These are phyloP conservation scores for Fusarium illudens DNA, from an alignment of 2,329 filamentous ascomycete species.

Conservation along the genomic window DNA sequence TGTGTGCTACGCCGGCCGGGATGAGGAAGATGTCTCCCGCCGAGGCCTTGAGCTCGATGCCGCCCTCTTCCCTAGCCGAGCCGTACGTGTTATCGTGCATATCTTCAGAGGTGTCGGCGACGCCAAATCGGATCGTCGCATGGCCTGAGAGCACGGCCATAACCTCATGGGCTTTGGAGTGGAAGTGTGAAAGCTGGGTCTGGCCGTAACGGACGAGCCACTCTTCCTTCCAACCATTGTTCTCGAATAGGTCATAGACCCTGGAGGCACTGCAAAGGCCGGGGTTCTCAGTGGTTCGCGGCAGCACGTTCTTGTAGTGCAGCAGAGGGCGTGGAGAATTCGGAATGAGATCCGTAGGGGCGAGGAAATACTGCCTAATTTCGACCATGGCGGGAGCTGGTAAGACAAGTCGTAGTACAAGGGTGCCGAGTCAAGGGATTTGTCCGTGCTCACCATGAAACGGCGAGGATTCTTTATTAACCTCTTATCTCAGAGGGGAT, in stretches of 20 bases:
- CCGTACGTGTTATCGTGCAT: constrained; percentile 52
- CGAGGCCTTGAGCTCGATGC: constrained; percentile 56
- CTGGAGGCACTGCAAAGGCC: constrained; percentile 48
- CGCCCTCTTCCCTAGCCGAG: constrained; percentile 54
- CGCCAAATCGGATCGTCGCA: constrained; percentile 63
- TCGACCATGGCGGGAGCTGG: constrained; percentile 26
- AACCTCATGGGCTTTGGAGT: constrained; percentile 64
- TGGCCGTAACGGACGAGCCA: constrained; percentile 67
- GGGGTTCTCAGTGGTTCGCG: neutral
- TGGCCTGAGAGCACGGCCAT: constrained; percentile 64
- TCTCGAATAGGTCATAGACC: constrained; percentile 50
- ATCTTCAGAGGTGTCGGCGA: constrained; percentile 55
- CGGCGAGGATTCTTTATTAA: neutral
- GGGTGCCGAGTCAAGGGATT: neutral
- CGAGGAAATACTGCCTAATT: constrained; percentile 51
- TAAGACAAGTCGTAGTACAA: neutral
- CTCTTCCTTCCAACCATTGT: constrained; percentile 61
- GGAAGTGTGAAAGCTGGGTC: constrained; percentile 65
- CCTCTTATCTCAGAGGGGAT: neutral
- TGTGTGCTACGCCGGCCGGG: constrained; percentile 64
- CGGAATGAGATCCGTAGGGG: constrained; percentile 56
- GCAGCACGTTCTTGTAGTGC: constrained; percentile 53
- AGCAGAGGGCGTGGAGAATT: constrained; percentile 62
- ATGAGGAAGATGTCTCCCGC: constrained; percentile 67
- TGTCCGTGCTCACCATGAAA: neutral